These are phyloP conservation scores for Nyctanthes arbortristis DNA, from an alignment of 257 asterid species.

Conservation along the genomic window DNA sequence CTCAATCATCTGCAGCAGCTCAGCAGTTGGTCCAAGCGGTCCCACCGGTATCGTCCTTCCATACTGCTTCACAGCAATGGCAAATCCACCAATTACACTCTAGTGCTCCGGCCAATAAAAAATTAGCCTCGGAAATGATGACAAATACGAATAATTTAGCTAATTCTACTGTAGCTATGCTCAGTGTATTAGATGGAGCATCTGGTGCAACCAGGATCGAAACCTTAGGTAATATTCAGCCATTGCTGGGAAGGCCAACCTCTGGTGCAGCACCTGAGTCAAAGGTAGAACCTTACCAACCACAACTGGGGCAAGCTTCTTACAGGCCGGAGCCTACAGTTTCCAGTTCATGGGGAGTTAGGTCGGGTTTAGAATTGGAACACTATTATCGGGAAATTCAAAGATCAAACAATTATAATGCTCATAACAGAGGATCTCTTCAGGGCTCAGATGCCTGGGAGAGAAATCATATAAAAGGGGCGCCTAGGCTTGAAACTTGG, in stretches of 20 bases:
- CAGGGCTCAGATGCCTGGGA: slow-evolving; percentile 40
- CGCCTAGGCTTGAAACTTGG: slow-evolving; percentile 59
- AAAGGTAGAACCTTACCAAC: slow-evolving; percentile 32
- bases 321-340: slow-evolving; percentile 33
- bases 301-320: slow-evolving; percentile 28
- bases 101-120: slow-evolving; percentile 41
- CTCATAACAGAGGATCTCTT: slow-evolving; percentile 29
- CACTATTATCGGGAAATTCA: slow-evolving; percentile 38
- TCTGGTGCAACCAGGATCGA: slow-evolving; percentile 26
- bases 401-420: slow-evolving; percentile 34
- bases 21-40: slow-evolving; percentile 37
- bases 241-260: slow-evolving; percentile 29
- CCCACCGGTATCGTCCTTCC: slow-evolving; percentile 32
- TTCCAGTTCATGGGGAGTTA: slow-evolving; percentile 38
- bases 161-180: slow-evolving; percentile 19
- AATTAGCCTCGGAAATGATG: slow-evolving; percentile 41
- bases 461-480: slow-evolving; percentile 34
- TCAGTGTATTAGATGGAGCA: slow-evolving; percentile 17
- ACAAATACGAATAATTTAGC: slow-evolving; percentile 33
- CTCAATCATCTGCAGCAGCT: slow-evolving; percentile 36
- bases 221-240: slow-evolving; percentile 26
- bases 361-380: slow-evolving; percentile 39
- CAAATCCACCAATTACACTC: slow-evolving; percentile 24
- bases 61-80: slow-evolving; percentile 41
- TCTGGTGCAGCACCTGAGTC: too few species aligned